Evolutionary conservation across 225 moss, liverwort and hornwort genomes (phyloP).

Genomic region (Polytrichum commune): DNA sequence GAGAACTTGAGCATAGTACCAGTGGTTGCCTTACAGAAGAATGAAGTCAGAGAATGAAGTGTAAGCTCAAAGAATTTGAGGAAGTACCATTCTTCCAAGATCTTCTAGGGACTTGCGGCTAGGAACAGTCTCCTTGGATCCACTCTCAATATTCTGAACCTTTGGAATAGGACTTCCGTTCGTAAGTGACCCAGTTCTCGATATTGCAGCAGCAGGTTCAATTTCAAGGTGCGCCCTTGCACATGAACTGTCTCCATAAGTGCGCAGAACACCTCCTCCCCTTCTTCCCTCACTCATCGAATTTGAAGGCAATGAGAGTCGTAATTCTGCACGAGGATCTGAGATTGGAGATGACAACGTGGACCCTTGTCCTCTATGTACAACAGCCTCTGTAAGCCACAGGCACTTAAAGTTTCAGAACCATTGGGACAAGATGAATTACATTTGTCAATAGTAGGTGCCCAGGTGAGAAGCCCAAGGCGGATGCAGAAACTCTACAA

Average conservation of each 20-base stretch:
- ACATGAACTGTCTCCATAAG: constrained; percentile 44
- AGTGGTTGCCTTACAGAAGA: too few relatives aligned
- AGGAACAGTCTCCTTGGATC: constrained; percentile 42
- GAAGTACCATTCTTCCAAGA: constrained; percentile 50
- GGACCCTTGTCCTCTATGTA: constrained; percentile 42
- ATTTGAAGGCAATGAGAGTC: constrained; percentile 45
- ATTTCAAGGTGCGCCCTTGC: constrained; percentile 37
- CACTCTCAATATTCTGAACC: constrained; percentile 47
- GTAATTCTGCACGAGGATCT: constrained; percentile 43
- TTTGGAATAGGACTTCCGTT: constrained; percentile 38
- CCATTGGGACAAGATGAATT: neutral
- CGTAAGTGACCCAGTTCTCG: constrained; percentile 47
- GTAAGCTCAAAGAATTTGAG: neutral
- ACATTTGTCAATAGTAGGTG: neutral
- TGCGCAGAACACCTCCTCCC: constrained; percentile 39
- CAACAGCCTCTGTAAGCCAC: constrained; percentile 19
- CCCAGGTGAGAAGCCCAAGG: too few relatives aligned
- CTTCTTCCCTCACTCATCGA: constrained; percentile 31
- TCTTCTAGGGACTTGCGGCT: constrained; percentile 53
- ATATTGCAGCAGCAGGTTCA: constrained; percentile 48
- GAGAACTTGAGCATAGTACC: too few relatives aligned
- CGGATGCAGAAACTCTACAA: too few relatives aligned
- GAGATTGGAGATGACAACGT: constrained; percentile 44
- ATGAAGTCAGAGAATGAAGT: too few relatives aligned
- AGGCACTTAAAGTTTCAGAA: neutral